Conservation (phyloP, 306 rosid genomes). For the Casuarina glauca region DNA sequence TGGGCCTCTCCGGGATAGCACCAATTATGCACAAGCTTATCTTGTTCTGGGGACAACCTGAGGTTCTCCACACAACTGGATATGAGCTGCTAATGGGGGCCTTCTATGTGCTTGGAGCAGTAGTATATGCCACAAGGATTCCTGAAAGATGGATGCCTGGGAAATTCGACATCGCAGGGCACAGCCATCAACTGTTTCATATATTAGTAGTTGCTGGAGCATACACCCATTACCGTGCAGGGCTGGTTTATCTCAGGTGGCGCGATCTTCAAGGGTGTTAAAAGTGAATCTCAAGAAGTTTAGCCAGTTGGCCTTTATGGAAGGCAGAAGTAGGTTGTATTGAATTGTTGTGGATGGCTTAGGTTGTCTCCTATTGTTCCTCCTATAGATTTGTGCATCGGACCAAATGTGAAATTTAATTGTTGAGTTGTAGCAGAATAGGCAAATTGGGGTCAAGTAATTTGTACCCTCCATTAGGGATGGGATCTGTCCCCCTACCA, state of each 20-base stretch:
- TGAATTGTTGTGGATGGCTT: not conserved
- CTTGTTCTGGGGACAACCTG: conserved; percentile 85
- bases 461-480: not conserved
- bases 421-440: not conserved
- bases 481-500: not conserved
- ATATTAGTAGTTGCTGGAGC: conserved; percentile 92
- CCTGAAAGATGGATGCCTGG: conserved; percentile 99
- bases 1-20: conserved; percentile 74
- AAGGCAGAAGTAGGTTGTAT: not conserved
- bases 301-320: not conserved
- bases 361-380: not conserved
- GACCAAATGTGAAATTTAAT: not conserved
- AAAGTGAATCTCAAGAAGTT: conserved; percentile 20
- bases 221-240: conserved; percentile 81
- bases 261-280: conserved; percentile 87
- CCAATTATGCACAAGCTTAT: conserved; percentile 88
- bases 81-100: conserved; percentile 85
- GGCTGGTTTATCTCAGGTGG: conserved; percentile 94
- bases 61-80: conserved; percentile 78
- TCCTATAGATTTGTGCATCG: not conserved
- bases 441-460: not conserved
- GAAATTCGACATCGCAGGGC: conserved; percentile 94
- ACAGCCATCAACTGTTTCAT: conserved; percentile 93
- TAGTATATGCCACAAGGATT: conserved; percentile 87
- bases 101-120: conserved; percentile 78